Evolutionary conservation across 1,284 basidiomycete species (phyloP).

Genomic region (Inonotus obliquus): DNA sequence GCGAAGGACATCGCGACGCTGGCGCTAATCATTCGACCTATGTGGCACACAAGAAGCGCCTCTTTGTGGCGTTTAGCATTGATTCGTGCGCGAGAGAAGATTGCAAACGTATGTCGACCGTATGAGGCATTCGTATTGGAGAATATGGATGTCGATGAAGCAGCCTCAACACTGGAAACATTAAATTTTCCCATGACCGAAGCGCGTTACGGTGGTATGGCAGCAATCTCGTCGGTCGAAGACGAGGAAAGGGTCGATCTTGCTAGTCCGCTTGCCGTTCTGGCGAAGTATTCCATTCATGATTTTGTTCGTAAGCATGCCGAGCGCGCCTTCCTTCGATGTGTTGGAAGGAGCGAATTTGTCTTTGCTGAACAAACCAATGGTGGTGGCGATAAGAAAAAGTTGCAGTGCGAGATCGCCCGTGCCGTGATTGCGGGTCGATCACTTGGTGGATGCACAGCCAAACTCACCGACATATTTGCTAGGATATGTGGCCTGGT

Average conservation of each 20-base stretch:
- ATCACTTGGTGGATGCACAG: constrained; percentile 54
- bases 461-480: constrained; percentile 47
- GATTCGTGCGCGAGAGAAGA: constrained; percentile 25
- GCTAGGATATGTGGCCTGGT: constrained; percentile 42
- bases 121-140: constrained; percentile 54
- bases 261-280: constrained; percentile 39
- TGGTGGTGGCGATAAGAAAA: constrained; percentile 29
- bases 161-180: constrained; percentile 27
- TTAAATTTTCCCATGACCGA: constrained; percentile 12
- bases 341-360: constrained; percentile 34
- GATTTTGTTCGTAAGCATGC: constrained; percentile 48
- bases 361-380: constrained; percentile 25
- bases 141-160: constrained; percentile 45
- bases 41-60: constrained; percentile 34
- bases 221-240: background rate
- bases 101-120: constrained; percentile 32
- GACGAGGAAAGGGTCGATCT: background rate
- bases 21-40: constrained; percentile 45
- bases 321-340: constrained; percentile 45
- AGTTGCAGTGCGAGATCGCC: constrained; percentile 36
- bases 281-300: constrained; percentile 45
- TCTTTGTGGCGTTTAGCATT: constrained; percentile 33
- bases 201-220: background rate
- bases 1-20: constrained; percentile 52
- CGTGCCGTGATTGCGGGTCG: constrained; percentile 51